phyloP scores from a whole-genome alignment of 176 grass and related monocot genomes.

The Carex littledalei region DNA sequence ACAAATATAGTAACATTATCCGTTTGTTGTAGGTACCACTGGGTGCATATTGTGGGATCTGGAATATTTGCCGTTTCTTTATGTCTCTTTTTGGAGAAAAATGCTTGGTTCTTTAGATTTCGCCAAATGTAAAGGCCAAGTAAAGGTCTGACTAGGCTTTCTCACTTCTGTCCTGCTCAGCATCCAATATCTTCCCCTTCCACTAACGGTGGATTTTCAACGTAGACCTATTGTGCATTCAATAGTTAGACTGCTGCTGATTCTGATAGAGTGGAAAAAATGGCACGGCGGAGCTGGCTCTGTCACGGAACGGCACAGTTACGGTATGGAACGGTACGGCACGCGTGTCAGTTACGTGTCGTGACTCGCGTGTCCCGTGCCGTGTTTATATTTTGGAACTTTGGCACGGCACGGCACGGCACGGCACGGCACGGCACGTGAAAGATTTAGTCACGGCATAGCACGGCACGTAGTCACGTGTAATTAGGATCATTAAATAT shows the following conservation, averaged over 20 bases:
- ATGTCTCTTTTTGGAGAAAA: not conserved
- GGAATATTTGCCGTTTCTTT: not conserved
- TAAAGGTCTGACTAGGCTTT: not conserved
- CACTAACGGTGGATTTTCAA: not conserved
- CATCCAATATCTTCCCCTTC: constrained; percentile 17
- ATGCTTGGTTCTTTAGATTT: constrained; percentile 2
- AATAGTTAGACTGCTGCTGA: not conserved
- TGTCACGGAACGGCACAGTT: too few relatives aligned
- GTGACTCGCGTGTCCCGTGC: too few relatives aligned
- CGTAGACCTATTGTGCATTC: not conserved
- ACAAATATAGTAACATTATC: not conserved
- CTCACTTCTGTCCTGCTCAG: not conserved
- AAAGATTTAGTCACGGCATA: too few relatives aligned
- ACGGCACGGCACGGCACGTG: too few relatives aligned
- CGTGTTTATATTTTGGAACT: too few relatives aligned
- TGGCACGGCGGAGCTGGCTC: too few relatives aligned
- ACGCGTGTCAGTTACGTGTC: too few relatives aligned
- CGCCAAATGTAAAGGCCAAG: constrained; percentile 16
- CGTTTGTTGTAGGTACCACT: not conserved
- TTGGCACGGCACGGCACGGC: too few relatives aligned
- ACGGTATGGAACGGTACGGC: too few relatives aligned
- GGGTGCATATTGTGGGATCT: not conserved
- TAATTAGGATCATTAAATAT: too few relatives aligned
- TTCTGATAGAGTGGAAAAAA: too few relatives aligned
- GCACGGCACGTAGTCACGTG: too few relatives aligned